Base-by-base conservation (phyloP, 352 stramenopile genomes). In the Pythium apleroticum region DNA sequence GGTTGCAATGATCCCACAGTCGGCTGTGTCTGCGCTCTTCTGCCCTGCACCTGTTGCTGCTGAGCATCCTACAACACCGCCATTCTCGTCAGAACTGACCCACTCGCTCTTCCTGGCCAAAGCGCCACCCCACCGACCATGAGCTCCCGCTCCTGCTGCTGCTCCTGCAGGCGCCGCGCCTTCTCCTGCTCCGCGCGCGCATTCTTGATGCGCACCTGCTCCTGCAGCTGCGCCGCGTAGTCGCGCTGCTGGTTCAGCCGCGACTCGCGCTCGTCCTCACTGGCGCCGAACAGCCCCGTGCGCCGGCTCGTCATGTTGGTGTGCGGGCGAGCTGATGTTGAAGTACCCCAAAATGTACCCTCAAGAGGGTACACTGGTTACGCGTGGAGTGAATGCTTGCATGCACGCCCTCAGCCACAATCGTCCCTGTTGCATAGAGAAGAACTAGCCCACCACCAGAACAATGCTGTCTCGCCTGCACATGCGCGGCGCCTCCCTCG, bases 151-250 rank as follows among this genome's bases (percentile, higher is more conserved):
- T 90, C 79, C 10, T 69, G 37, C n/a, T 77, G 77, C 71, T 86
- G 76, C 33, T 90, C 81, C 22, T 76, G 68, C 19, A 55, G 62
- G 35, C 68, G 73, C 5, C 57, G 77, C 43, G 63, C 60, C 31
- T 80, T 84, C 15, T 80, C 79, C 20, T 79, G 55, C 31, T 88
- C 74, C 20, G 61, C 67, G 10, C 70, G 64, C 11, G 67, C 77
- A 55, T 88, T 77, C 62, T 90, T 90, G 49, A 77, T 62, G 0
- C 68, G 66, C 55, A 87, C 77, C 65, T 90, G 81, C 53, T 88
- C 71, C 57, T 90, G 81, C 25, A 90, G 73, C 64, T 86, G 74
- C 37, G 79, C 81, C 20, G 81, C 81, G 50, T 90, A 90, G 67
- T 85, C 78, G 24, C 79, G 68, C 60, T 90, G 81, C 54, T 88